Evolutionary conservation across 2,329 filamentous ascomycete genomes (phyloP).

Genomic region (Colletotrichum sp.): DNA sequence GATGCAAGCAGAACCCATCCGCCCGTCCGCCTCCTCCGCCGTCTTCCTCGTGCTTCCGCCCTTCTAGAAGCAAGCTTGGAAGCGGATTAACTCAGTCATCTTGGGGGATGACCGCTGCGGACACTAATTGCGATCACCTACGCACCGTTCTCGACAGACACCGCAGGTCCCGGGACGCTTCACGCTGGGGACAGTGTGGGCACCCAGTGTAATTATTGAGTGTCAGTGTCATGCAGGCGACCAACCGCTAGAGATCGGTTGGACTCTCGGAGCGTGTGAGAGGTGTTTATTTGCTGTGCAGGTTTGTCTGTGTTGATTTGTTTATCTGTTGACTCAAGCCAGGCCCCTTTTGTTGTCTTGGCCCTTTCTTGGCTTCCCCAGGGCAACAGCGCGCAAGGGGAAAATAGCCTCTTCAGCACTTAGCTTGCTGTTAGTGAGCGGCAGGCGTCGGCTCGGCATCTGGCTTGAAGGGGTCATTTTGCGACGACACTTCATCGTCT

Average conservation of each 20-base stretch:
- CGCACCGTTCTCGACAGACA: neutral
- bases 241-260: neutral
- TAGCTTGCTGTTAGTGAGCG: neutral
- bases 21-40: neutral
- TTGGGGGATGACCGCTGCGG: slow-evolving; percentile 9
- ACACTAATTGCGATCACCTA: neutral
- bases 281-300: neutral
- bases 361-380: slow-evolving; percentile 6
- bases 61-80: slow-evolving; percentile 12
- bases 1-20: neutral
- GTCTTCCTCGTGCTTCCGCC: neutral
- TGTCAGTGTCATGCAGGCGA: slow-evolving; percentile 13
- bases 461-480: slow-evolving; percentile 9
- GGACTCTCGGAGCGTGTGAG: neutral
- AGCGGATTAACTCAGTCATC: neutral
- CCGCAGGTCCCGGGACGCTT: neutral
- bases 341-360: neutral
- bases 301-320: neutral
- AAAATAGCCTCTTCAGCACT: neutral
- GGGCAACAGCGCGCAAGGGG: neutral
- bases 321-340: neutral
- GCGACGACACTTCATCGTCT: neutral
- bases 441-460: neutral
- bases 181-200: neutral
- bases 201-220: neutral